Evolutionary conservation across 768 basidiomycete species (phyloP).

Genomic region (Kwoniella newhampshirensis): DNA sequence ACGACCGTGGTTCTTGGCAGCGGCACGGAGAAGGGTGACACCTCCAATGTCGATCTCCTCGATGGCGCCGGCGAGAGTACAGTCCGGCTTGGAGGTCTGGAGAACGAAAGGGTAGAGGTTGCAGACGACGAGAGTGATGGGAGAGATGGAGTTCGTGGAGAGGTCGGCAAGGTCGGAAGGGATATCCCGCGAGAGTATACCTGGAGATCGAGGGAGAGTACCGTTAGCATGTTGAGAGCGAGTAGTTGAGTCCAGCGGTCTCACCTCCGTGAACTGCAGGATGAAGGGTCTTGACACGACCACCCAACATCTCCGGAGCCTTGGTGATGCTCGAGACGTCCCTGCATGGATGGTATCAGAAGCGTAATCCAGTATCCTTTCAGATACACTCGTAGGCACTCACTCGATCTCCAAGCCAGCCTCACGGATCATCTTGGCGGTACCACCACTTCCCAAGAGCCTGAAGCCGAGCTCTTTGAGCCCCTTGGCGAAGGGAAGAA

Average conservation of each 20-base stretch:
- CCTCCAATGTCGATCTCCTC: conserved; percentile 99
- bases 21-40: conserved; percentile 93
- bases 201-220: conserved; percentile 54
- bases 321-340: conserved; percentile 98
- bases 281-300: conserved; percentile 95
- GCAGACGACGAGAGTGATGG: conserved; percentile 96
- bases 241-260: conserved; percentile 5
- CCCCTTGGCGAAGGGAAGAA: conserved; percentile 84
- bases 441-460: conserved; percentile 92
- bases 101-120: conserved; percentile 96
- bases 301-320: conserved; percentile 98
- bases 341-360: conserved; percentile 55
- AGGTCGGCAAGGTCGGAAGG: conserved; percentile 87
- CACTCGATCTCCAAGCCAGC: conserved; percentile 87
- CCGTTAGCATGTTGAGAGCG: background rate
- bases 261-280: conserved; percentile 95
- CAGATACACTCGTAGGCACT: conserved; percentile 51
- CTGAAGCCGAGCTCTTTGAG: conserved; percentile 77
- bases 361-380: background rate
- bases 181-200: conserved; percentile 89
- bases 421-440: conserved; percentile 95
- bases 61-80: conserved; percentile 86
- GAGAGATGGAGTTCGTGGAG: conserved; percentile 75
- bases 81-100: conserved; percentile 75
- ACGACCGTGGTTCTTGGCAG: conserved; percentile 95